These are phyloP conservation scores for Xylogone sp. DNA, from an alignment of 2,329 filamentous ascomycete genomes.

Conservation along the genomic window DNA sequence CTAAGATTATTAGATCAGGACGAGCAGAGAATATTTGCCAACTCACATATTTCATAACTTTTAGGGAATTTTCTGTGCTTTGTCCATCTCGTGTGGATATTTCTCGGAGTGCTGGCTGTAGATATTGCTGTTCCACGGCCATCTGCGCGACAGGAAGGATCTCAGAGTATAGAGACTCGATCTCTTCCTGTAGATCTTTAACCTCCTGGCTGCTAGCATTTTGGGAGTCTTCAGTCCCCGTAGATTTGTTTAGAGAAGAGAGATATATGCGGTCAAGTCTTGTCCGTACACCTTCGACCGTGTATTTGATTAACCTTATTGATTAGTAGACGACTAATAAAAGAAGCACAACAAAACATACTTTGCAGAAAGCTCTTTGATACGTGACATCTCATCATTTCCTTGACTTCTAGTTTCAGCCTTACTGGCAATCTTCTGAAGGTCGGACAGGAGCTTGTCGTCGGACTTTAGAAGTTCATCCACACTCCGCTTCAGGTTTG, in stretches of 20 bases:
- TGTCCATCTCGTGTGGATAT: conserved; percentile 40
- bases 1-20: conserved; percentile 29
- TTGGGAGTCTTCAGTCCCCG: conserved; percentile 8
- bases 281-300: conserved; percentile 51
- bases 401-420: conserved; percentile 50
- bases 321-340: conserved; percentile 1
- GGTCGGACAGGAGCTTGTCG: conserved; percentile 59
- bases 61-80: conserved; percentile 39
- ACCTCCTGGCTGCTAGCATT: conserved; percentile 32
- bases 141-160: conserved; percentile 68
- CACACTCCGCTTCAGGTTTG: conserved; percentile 44
- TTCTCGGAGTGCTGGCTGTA: conserved; percentile 53
- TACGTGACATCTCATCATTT: conserved; percentile 50
- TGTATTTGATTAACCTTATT: conserved; percentile 50
- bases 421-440: conserved; percentile 63
- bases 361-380: conserved; percentile 57
- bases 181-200: conserved; percentile 54
- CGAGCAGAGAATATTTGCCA: background rate
- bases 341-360: conserved; percentile 17
- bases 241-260: conserved; percentile 34
- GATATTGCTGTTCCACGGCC: conserved; percentile 64
- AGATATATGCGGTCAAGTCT: conserved; percentile 54
- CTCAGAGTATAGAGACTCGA: conserved; percentile 67
- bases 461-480: conserved; percentile 53
- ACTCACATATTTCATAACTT: conserved; percentile 49